A percentile compares a stretch with the other conserved stretches of the same genome.
Evolutionary conservation across 1,284 basidiomycete species (phyloP).

Genomic region (Moesziomyces aphidis): DNA sequence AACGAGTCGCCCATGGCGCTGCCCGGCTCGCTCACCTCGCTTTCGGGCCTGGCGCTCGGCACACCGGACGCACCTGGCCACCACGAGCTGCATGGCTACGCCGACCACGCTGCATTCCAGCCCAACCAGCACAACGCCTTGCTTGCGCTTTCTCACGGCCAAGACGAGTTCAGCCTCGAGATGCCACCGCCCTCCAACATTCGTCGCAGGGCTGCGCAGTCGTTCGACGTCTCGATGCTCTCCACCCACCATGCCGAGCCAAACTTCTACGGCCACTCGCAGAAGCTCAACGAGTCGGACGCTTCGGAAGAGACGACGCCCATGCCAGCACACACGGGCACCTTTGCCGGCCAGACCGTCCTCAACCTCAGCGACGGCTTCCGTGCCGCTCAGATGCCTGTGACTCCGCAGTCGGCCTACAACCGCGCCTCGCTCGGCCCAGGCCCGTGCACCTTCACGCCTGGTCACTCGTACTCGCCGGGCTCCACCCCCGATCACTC

Average conservation of each 20-base stretch:
- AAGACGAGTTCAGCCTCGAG: conserved; percentile 30
- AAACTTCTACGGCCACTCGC: conserved; percentile 6
- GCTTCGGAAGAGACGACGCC: conserved; percentile 50
- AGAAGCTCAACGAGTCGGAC: conserved; percentile 38
- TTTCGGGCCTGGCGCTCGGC: conserved; percentile 44
- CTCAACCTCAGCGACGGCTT: conserved; percentile 43
- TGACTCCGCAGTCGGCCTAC: conserved; percentile 25
- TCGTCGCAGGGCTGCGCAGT: conserved; percentile 40
- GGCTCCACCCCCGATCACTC: conserved; percentile 50
- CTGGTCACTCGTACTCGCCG: conserved; percentile 46
- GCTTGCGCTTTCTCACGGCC: conserved; percentile 38
- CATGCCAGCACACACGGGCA: conserved; percentile 48
- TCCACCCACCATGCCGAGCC: conserved; percentile 17
- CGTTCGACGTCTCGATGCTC: conserved; percentile 46
- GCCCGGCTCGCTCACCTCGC: conserved; percentile 39
- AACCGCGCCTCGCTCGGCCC: conserved; percentile 34
- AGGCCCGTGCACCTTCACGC: conserved; percentile 34
- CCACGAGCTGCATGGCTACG: conserved; percentile 19
- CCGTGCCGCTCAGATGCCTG: conserved; percentile 31
- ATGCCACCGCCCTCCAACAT: conserved; percentile 40
- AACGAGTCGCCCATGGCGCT: conserved; percentile 43
- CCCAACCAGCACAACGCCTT: conserved; percentile 46
- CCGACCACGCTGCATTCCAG: conserved; percentile 25
- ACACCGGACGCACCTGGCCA: conserved; percentile 30
- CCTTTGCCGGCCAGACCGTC: conserved; percentile 41